Evolutionary conservation across 805 yeast genomes (phyloP).

Genomic region (Grigorovia transvaalensis): DNA sequence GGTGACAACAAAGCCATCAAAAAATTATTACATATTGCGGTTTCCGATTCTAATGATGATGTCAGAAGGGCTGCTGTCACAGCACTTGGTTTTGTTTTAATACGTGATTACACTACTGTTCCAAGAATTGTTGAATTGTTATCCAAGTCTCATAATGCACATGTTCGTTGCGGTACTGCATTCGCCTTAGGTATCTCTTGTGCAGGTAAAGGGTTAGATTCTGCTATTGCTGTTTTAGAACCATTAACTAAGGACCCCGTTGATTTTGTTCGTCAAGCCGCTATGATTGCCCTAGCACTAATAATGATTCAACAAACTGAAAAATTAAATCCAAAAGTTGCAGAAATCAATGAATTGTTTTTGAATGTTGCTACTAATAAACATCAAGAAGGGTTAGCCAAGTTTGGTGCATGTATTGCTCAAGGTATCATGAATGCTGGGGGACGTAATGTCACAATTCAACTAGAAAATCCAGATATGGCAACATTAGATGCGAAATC

Average conservation of each 20-base stretch:
- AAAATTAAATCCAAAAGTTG: constrained; percentile 68
- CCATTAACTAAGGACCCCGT: constrained; percentile 89
- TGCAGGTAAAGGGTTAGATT: constrained; percentile 83
- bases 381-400: constrained; percentile 93
- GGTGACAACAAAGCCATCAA: constrained; percentile 83
- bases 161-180: constrained; percentile 96
- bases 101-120: constrained; percentile 84
- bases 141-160: constrained; percentile 93
- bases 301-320: constrained; percentile 83
- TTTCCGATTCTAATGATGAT: constrained; percentile 90
- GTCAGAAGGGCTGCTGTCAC: constrained; percentile 95
- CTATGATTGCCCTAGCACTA: constrained; percentile 86
- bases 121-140: constrained; percentile 91
- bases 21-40: constrained; percentile 82
- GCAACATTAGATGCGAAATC: constrained; percentile 86
- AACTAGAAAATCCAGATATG: constrained; percentile 77
- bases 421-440: constrained; percentile 99
- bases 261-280: constrained; percentile 97
- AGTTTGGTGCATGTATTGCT: constrained; percentile 93
- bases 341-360: constrained; percentile 60
- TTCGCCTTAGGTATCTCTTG: constrained; percentile 95
- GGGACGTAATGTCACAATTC: constrained; percentile 93
- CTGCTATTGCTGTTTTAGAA: constrained; percentile 86
- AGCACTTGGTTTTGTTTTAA: constrained; percentile 79
- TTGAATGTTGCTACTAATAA: constrained; percentile 73